Evolutionary conservation across 2,329 filamentous ascomycete species (phyloP), one percentile per base, ranked within the genome.

Genomic region (Verticillium isaacii): DNA sequence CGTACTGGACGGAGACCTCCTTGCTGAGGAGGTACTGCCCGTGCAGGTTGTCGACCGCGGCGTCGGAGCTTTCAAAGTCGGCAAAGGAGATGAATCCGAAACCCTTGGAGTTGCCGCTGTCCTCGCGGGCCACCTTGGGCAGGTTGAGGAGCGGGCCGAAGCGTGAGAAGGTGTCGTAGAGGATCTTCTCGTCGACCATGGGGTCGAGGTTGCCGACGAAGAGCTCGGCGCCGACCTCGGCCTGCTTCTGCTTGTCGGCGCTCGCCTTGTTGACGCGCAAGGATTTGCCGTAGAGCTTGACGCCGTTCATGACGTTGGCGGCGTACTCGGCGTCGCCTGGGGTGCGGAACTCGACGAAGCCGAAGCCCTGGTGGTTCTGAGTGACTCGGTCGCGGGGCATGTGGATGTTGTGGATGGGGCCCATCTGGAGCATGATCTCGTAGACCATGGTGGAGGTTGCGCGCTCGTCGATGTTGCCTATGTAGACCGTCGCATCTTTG

Each of bases 351-450:
- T 99, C 95, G 77, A 99, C 95, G 78, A 99, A 99, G 70, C 95
- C 95, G 82, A 97, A 99, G 69, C 95, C 95, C 78, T 98, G 95
- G 76, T 99, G 95, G 62, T 89, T 90, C 73, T 97, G 93, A 56
- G 95, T 97, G 69, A 99, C 95, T 75, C 95, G 92, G 77, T 99
- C 95, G 82, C 97, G 97, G 61, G 95, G 95, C 73, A 99, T 88
- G 79, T 99, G 95, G 66, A 99, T 94, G 78, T 98, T 98, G 73
- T 96, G 92, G 70, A 99, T 96, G 69, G 94, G 93, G 61, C 95
- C 95, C 74, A 93, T 93, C 80, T 99, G 95, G 61, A 97, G 88
- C 93, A 98, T 98, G 71, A 99, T 85, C 82, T 99, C 95, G 89
- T 95, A 97, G 68, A 99, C 88, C 68, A 97, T 85, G 69, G 90